phyloP scores from a whole-genome alignment of 495 filamentous ascomycete species.

The Lepraria neglecta region DNA sequence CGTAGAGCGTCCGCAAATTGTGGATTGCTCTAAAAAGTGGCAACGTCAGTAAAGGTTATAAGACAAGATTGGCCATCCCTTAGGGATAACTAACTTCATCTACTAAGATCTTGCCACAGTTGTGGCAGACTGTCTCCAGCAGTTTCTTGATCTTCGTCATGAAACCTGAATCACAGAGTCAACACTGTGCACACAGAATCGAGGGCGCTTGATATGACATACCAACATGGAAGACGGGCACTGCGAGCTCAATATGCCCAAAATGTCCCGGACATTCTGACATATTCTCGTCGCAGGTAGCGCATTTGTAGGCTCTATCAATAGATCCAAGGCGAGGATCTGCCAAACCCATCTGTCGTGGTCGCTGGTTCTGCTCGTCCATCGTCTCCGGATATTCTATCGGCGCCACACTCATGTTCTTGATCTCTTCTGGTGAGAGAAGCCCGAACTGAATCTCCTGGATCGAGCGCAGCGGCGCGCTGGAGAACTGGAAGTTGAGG shows the following conservation, averaged over 20 bases:
- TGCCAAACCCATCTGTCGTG: constrained; percentile 82
- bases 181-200: constrained; percentile 24
- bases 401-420: constrained; percentile 88
- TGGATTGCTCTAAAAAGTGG: constrained; percentile 61
- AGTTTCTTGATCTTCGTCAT: constrained; percentile 97
- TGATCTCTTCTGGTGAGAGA: constrained; percentile 93
- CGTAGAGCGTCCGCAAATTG: constrained; percentile 74
- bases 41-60: constrained; percentile 58
- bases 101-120: constrained; percentile 89
- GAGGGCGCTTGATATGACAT: constrained; percentile 20
- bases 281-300: constrained; percentile 89
- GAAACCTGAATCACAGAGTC: constrained; percentile 55
- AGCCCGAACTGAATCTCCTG: constrained; percentile 99
- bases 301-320: constrained; percentile 87
- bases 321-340: constrained; percentile 92
- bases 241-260: constrained; percentile 92
- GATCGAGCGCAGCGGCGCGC: constrained; percentile 89
- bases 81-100: constrained; percentile 83
- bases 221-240: constrained; percentile 88
- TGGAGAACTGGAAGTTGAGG: constrained; percentile 83
- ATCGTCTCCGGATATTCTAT: constrained; percentile 96
- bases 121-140: constrained; percentile 94
- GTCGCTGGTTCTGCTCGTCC: constrained; percentile 86
- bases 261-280: constrained; percentile 96
- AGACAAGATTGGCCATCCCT: constrained; percentile 46